Percentiles rank a stretch among this genome's conserved stretches.
phyloP scores from a whole-genome alignment of 75 land plant genomes.

The Cunninghamia lanceolata region DNA sequence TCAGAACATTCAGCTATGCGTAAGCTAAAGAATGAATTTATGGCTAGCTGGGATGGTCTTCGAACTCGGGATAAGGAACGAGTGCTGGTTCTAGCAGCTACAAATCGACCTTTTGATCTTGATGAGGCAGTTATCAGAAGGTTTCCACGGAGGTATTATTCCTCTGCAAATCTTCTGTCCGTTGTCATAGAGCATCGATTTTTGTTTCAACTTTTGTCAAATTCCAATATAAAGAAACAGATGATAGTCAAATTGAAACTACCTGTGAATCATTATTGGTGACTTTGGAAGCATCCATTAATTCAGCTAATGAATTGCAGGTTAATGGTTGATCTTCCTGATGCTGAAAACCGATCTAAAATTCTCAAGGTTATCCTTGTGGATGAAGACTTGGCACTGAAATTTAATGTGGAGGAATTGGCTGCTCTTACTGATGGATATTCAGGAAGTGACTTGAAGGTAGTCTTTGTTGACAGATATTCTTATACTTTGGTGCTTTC shows the following conservation, averaged over 20 bases:
- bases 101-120: constrained; percentile 56
- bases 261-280: neutral
- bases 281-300: neutral
- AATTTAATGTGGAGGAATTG: constrained; percentile 37
- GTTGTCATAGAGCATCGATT: neutral
- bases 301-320: constrained; percentile 16
- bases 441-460: constrained; percentile 58
- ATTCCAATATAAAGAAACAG: neutral
- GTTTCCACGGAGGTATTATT: constrained; percentile 41
- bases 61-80: constrained; percentile 46
- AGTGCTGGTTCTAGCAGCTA: constrained; percentile 47
- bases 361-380: constrained; percentile 45
- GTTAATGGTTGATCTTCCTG: constrained; percentile 49
- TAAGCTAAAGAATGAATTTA: constrained; percentile 55
- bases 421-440: constrained; percentile 52
- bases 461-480: neutral
- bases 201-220: neutral
- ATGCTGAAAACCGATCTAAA: constrained; percentile 43
- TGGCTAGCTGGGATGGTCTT: constrained; percentile 56
- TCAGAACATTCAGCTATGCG: constrained; percentile 54
- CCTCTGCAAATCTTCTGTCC: neutral
- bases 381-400: constrained; percentile 32
- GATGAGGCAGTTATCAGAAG: constrained; percentile 57
- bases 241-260: neutral
- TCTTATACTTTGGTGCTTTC: neutral